Base-by-base conservation (phyloP, 2,329 filamentous ascomycete species). In the Curvularia hawaiiensis region DNA sequence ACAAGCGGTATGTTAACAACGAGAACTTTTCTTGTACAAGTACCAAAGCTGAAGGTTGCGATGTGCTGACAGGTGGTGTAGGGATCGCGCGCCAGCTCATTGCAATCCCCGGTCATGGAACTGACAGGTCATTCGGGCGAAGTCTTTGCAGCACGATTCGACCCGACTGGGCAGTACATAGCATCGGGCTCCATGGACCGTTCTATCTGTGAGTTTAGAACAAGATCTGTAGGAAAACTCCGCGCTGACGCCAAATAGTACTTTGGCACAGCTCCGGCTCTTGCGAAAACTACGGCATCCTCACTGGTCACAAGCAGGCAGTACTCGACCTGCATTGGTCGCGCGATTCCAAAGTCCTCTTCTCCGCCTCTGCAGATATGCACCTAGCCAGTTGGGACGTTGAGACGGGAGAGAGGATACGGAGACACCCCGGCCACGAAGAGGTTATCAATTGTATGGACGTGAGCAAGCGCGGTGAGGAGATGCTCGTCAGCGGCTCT, bases 101-200 rank as follows among this genome's bases (percentile, higher is more conserved):
- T 99, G 30, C 88, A 96, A 75, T 90, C 94, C 56, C 92, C 94
- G 1, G 89, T 97, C 44, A 97, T 98, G 92, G 92, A 98, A 78
- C 82, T 99, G 54, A 89, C 89, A 82, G 85, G 86, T 26, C 86
- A 89, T 65, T 82, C 82, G 31, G 92, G 91, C 20, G 95, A 99
- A 79, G 86, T 99, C 47, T 98, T 98, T 73, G 84, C 91, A 24
- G 90, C 91, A 48, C 89, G 91, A 72, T 99, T 99, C 73, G 92
- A 97, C 73, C 90, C 91, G 3, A 90, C 90, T 2, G 94, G 93
- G 43, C 89, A 92, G 62, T 83, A 92, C 63, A 95, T 98, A 68
- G 95, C 95, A 41, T 98, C 95, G 1, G 94, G 92, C 9, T 95
- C 92, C 12, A 97, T 97, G 91, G 95, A 99, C 74, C 86, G 93